Conservation (phyloP, 2,329 filamentous ascomycete genomes). For the Drechslerella coelobrocha region DNA sequence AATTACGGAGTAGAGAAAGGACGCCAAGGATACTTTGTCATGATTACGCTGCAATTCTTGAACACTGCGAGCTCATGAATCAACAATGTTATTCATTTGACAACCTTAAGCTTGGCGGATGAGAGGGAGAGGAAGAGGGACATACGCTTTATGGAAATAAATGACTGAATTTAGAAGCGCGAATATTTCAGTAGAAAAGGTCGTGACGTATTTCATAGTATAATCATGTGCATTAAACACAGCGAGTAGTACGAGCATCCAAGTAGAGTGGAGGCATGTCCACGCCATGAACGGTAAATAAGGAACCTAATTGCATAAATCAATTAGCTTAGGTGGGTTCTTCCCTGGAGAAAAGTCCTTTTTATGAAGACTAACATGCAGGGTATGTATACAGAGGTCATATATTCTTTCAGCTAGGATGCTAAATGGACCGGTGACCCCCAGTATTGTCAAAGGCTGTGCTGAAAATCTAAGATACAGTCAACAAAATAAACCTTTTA, state of each 20-base stretch:
- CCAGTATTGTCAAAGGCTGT: constrained; percentile 70
- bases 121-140: too few species aligned
- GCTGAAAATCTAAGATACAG: constrained; percentile 62
- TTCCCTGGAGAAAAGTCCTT: constrained; percentile 39
- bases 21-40: constrained; percentile 65
- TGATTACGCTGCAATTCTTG: constrained; percentile 70
- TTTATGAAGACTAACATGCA: constrained; percentile 60
- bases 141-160: constrained; percentile 70
- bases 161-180: constrained; percentile 72
- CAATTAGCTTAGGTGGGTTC: constrained; percentile 15
- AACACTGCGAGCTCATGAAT: constrained; percentile 56
- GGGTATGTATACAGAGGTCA: constrained; percentile 64
- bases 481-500: constrained; percentile 9
- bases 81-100: too few species aligned
- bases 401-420: constrained; percentile 72
- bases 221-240: constrained; percentile 73
- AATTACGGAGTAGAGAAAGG: constrained; percentile 71
- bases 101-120: too few species aligned
- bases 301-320: constrained; percentile 59
- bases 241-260: constrained; percentile 70
- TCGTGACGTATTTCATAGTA: constrained; percentile 74
- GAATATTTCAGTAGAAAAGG: constrained; percentile 72
- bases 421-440: constrained; percentile 72
- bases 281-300: constrained; percentile 74
- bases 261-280: constrained; percentile 70